phyloP scores from a whole-genome alignment of 352 stramenopile genomes.

The Globisporangium middletonii region DNA sequence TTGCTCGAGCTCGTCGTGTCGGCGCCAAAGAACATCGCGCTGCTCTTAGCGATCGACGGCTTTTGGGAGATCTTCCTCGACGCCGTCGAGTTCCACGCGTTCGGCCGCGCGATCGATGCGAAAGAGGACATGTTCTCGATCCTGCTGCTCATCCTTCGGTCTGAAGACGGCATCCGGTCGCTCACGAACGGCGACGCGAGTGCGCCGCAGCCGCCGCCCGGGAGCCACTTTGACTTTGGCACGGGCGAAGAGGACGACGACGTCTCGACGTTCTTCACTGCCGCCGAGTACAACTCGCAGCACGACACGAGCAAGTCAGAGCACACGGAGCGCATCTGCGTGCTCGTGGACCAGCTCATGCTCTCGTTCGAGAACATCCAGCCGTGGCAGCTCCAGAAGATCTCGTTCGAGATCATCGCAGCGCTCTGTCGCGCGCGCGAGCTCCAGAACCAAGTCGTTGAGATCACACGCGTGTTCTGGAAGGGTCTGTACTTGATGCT shows the following conservation, averaged over 20 bases:
- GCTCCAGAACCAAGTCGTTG: constrained; percentile 62
- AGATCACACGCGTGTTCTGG: constrained; percentile 68
- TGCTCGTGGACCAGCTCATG: constrained; percentile 58
- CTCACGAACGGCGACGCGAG: constrained; percentile 9
- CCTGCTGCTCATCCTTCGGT: constrained; percentile 38
- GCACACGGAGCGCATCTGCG: constrained; percentile 45
- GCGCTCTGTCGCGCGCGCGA: constrained; percentile 47
- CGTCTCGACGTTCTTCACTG: constrained; percentile 44
- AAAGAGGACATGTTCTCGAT: constrained; percentile 56
- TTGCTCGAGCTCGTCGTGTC: constrained; percentile 33
- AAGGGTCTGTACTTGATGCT: constrained; percentile 74
- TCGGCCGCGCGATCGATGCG: constrained; percentile 25
- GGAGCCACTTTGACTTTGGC: constrained; percentile 31
- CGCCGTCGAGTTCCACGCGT: constrained; percentile 37
- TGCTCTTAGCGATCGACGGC: constrained; percentile 33
- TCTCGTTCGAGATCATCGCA: constrained; percentile 70
- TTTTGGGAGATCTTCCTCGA: constrained; percentile 46
- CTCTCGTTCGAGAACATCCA: constrained; percentile 70
- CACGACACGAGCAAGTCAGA: constrained; percentile 23
- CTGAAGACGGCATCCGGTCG: constrained; percentile 41
- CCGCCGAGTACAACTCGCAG: constrained; percentile 41
- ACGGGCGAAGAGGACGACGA: constrained; percentile 36
- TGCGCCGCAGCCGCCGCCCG: constrained; percentile 1
- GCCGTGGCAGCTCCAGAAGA: constrained; percentile 69
- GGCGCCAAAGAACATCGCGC: constrained; percentile 44